Percentiles rank a stretch among this genome's conserved stretches.
phyloP scores from a whole-genome alignment of 306 rosid genomes.

The Fragaria ananassa region DNA sequence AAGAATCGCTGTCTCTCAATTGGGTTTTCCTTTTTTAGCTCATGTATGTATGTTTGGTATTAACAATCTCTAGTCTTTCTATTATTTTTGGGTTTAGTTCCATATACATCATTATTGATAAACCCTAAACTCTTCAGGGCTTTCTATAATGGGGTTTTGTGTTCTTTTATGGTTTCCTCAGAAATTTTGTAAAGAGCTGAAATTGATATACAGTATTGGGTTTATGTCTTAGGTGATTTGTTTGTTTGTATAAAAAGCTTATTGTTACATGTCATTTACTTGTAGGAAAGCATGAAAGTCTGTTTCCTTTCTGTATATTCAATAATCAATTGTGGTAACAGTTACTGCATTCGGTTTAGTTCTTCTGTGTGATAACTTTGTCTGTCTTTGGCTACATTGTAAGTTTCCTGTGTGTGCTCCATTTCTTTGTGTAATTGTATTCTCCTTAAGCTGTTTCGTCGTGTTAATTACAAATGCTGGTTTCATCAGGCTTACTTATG shows the following conservation, averaged over 20 bases:
- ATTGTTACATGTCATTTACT: background rate
- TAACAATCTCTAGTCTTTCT: slow-evolving; percentile 1
- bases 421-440: slow-evolving; percentile 6
- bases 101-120: background rate
- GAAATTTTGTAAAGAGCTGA: slow-evolving; percentile 4
- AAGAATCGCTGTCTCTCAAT: slow-evolving; percentile 12
- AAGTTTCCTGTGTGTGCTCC: background rate
- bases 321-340: background rate
- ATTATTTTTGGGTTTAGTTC: slow-evolving; percentile 7
- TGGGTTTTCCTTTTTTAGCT: slow-evolving; percentile 22
- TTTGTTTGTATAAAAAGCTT: background rate
- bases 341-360: background rate
- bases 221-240: background rate
- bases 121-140: slow-evolving; percentile 2
- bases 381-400: slow-evolving; percentile 17
- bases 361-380: slow-evolving; percentile 5
- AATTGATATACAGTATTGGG: slow-evolving; percentile 5
- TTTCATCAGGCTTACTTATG: slow-evolving; percentile 78
- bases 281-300: background rate
- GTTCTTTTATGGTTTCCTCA: background rate
- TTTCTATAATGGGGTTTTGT: background rate
- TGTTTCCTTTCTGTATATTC: background rate
- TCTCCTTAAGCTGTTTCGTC: slow-evolving; percentile 2
- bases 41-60: slow-evolving; percentile 1
- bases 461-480: slow-evolving; percentile 22